phyloP scores from a whole-genome alignment of 2,329 filamentous ascomycete genomes.

The Ascochyta viciae-villosae region DNA sequence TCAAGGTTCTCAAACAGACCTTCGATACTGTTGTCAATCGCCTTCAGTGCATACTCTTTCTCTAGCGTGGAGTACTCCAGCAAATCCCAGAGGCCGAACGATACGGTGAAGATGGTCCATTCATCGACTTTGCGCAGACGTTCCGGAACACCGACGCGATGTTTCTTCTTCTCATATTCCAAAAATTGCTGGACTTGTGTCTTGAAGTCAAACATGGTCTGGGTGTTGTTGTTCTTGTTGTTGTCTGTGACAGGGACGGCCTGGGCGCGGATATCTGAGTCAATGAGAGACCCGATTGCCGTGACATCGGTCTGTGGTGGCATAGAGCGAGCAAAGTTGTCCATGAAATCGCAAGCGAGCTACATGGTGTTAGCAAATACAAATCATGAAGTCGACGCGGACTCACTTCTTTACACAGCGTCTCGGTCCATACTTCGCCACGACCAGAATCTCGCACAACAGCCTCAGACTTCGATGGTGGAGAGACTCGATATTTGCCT shows the following conservation, averaged over 20 bases:
- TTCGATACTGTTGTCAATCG: constrained; percentile 43
- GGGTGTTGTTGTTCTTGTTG: constrained; percentile 23
- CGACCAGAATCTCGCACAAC: constrained; percentile 38
- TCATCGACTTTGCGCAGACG: constrained; percentile 31
- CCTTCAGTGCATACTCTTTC: constrained; percentile 34
- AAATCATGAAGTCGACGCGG: not conserved
- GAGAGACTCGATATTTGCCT: constrained; percentile 43
- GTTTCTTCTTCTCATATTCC: constrained; percentile 32
- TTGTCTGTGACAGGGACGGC: constrained; percentile 26
- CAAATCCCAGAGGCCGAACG: constrained; percentile 49
- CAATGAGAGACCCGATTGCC: constrained; percentile 40
- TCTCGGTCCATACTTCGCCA: constrained; percentile 47
- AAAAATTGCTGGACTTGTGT: constrained; percentile 48
- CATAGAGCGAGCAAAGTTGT: constrained; percentile 48
- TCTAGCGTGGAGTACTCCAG: constrained; percentile 42
- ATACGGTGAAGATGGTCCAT: constrained; percentile 47
- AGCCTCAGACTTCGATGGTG: constrained; percentile 31
- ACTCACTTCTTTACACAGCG: constrained; percentile 46
- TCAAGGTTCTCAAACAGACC: constrained; percentile 45
- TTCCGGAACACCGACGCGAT: constrained; percentile 24
- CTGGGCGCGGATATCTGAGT: constrained; percentile 41
- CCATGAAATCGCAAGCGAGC: constrained; percentile 46
- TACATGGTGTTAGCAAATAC: constrained; percentile 33
- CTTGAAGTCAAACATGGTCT: constrained; percentile 44
- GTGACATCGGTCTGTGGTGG: constrained; percentile 25